A percentile compares a stretch with the other conserved stretches of the same genome.
phyloP scores from a whole-genome alignment of 2,329 filamentous ascomycete genomes.

The Sarocladiaceae sp. region DNA sequence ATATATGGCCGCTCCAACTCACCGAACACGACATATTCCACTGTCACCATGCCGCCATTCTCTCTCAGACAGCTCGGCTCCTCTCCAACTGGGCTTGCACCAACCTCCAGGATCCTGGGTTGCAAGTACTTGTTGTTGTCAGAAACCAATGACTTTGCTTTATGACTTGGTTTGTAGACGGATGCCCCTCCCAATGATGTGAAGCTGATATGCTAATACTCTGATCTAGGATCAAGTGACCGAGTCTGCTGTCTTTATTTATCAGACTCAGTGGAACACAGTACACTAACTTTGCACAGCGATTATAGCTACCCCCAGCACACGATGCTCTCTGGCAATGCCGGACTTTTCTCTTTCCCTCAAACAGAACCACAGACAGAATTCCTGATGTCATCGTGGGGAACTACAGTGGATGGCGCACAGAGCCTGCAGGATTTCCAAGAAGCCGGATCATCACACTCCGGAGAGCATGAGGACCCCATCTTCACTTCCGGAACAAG shows the following conservation, averaged over 20 bases:
- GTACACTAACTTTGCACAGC: constrained; percentile 52
- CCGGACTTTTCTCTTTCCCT: constrained; percentile 51
- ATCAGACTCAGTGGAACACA: constrained; percentile 37
- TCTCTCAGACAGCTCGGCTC: too few relatives aligned
- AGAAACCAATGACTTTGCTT: constrained; percentile 9
- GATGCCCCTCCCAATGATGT: constrained; percentile 15
- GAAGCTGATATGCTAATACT: constrained; percentile 18
- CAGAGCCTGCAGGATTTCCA: constrained; percentile 52
- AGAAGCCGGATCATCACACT: constrained; percentile 42
- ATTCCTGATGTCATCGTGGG: constrained; percentile 50
- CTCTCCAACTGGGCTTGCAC: background rate
- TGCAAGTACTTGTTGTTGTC: constrained; percentile 16
- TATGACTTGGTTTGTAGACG: constrained; percentile 20
- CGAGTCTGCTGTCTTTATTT: constrained; percentile 27
- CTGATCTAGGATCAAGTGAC: constrained; percentile 49
- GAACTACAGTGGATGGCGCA: constrained; percentile 50
- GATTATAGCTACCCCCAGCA: constrained; percentile 50
- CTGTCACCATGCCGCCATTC: too few relatives aligned
- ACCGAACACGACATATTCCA: too few relatives aligned
- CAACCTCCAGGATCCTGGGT: constrained; percentile 12
- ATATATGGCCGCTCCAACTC: too few relatives aligned
- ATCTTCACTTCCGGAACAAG: constrained; percentile 48
- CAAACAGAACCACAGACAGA: constrained; percentile 54
- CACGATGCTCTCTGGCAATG: constrained; percentile 41
- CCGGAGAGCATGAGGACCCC: constrained; percentile 50